Percentiles rank a stretch among this genome's conserved stretches.
These are phyloP conservation scores for Moricandia moricandioides DNA, from an alignment of 345 rosid genomes.

Conservation along the genomic window DNA sequence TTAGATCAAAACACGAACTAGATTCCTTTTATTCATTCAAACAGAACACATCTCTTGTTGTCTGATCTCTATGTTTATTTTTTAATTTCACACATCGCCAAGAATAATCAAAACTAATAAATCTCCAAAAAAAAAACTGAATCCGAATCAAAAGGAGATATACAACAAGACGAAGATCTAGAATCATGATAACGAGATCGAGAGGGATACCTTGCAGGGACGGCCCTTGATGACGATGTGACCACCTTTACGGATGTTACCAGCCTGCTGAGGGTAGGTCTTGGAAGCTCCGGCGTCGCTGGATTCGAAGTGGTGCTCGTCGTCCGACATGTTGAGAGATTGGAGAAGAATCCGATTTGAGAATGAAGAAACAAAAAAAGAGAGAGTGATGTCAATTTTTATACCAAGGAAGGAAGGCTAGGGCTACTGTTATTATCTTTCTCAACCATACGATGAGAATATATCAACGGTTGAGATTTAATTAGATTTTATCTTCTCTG, in stretches of 20 bases:
- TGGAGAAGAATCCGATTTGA: neutral
- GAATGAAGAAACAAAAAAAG: neutral
- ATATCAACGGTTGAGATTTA: conserved; percentile 17
- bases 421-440: conserved; percentile 24
- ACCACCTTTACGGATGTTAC: conserved; percentile 45
- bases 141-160: conserved; percentile 5
- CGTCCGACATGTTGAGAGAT: conserved; percentile 37
- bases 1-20: neutral
- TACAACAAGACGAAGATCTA: conserved; percentile 1
- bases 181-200: conserved; percentile 1
- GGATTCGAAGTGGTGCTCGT: conserved; percentile 45
- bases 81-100: neutral
- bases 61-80: neutral
- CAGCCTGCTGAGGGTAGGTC: conserved; percentile 44
- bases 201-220: conserved; percentile 38
- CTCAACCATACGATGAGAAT: conserved; percentile 21
- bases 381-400: conserved; percentile 16
- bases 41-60: neutral
- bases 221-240: conserved; percentile 43
- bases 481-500: neutral
- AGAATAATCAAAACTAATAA: neutral
- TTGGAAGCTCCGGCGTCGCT: conserved; percentile 45
- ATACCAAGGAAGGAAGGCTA: conserved; percentile 15
- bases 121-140: neutral
- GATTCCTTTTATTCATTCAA: neutral